Conservation (phyloP, 305 asterid species). For the Rubia balearica region DNA sequence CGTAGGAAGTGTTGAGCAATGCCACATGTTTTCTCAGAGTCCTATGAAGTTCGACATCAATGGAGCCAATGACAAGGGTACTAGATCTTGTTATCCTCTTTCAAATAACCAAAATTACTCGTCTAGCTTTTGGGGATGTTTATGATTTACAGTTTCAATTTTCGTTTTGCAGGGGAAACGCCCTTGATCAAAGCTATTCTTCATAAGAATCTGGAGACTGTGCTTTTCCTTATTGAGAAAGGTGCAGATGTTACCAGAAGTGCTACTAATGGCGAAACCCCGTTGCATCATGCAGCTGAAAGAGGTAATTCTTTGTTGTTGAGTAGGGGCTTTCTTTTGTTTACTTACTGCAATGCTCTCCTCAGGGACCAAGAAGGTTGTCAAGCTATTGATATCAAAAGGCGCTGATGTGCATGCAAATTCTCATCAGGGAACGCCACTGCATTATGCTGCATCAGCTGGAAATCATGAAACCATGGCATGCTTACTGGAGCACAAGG, state of each 20-base stretch:
- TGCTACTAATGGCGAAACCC: neutral
- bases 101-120: neutral
- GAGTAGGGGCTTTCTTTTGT: neutral
- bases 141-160: neutral
- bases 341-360: neutral
- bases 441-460: slow-evolving; percentile 4
- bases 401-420: slow-evolving; percentile 3
- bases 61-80: neutral
- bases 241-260: slow-evolving; percentile 1
- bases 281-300: neutral
- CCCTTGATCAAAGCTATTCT: slow-evolving; percentile 2
- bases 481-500: neutral
- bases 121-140: neutral
- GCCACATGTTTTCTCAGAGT: neutral
- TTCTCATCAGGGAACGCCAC: neutral
- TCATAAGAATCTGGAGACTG: neutral
- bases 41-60: neutral
- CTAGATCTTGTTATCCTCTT: neutral
- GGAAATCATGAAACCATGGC: neutral
- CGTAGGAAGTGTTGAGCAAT: neutral
- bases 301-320: too few relatives aligned
- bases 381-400: neutral
- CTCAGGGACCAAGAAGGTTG: neutral
- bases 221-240: neutral
- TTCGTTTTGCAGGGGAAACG: neutral